Percentiles rank a stretch among this genome's conserved stretches.
phyloP scores from a whole-genome alignment of 2,329 filamentous ascomycete genomes.

The Exophiala calicioides region DNA sequence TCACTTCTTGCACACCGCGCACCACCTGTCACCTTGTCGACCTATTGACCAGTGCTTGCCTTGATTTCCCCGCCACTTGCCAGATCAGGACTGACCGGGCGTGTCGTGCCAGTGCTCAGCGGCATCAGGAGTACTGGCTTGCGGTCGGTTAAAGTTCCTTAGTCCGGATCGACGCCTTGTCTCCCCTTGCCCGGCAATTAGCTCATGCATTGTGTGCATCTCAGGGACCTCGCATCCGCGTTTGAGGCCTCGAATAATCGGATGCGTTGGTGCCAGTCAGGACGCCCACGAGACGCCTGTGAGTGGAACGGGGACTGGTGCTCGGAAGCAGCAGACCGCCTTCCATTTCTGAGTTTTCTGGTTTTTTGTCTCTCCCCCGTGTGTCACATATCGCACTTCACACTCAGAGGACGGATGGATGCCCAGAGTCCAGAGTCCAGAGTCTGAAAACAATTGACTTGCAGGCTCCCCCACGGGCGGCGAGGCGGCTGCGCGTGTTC shows the following conservation, averaged over 20 bases:
- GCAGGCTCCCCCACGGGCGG: no score
- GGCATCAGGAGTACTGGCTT: slow-evolving; percentile 1
- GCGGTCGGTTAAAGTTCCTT: slow-evolving; percentile 23
- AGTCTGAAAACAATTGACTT: no score
- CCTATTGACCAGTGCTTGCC: neutral
- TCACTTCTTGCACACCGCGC: slow-evolving; percentile 2
- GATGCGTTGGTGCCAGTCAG: slow-evolving; percentile 5
- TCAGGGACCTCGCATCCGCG: no score
- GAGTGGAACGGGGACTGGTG: no score
- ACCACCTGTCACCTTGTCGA: neutral
- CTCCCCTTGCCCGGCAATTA: neutral
- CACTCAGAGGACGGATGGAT: no score
- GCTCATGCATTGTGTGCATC: no score
- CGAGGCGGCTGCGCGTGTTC: no score
- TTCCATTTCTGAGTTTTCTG: no score
- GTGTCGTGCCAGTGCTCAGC: neutral
- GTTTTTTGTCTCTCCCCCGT: neutral
- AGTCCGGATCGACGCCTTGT: slow-evolving; percentile 9
- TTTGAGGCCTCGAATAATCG: no score
- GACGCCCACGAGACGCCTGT: no score
- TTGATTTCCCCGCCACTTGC: neutral
- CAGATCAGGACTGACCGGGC: neutral
- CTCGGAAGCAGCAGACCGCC: no score
- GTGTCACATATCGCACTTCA: neutral
- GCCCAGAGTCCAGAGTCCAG: no score